Evolutionary conservation across 495 filamentous ascomycete genomes (phyloP), one percentile per base, ranked within the genome.

Genomic region (Hyaloscypha variabilis): DNA sequence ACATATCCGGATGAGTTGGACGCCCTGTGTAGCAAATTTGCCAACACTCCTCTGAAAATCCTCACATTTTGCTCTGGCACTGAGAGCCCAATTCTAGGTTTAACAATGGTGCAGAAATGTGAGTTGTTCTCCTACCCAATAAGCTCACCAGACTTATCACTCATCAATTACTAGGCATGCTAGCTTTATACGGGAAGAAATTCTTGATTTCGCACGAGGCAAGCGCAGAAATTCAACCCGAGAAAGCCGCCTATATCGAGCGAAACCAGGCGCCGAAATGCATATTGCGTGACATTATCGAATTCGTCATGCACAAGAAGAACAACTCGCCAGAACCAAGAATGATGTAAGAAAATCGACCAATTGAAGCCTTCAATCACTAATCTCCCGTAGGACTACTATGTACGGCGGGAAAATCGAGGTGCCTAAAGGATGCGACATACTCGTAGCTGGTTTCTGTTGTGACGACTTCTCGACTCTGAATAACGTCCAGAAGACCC

Each of bases 61-160:
- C 91, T 82, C 1, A 96, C 92, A 0, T 85, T 93, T 72, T 96
- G 91, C 70, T 94, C 91, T 13, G 92, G 92, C 4, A 95, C 92
- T 0, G 92, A 96, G 67, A 87, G 85, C 29, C 92, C 92, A 13
- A 75, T 96, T 8, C 77, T 94, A 3, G 89, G 88, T 0, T 70
- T 94, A 49, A 77, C 87, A 68, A 68, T 57, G 17, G 28, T 67
- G 25, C 25, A 26, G 2, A 19, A 70, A 17, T 13, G 70, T 72
- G 65, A 66, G 67, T 66, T 13, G n/a, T n/a, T n/a, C n/a, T n/a
- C n/a, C n/a, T n/a, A n/a, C n/a, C n/a, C n/a, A n/a, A n/a, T n/a
- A n/a, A n/a, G n/a, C n/a, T n/a, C n/a, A n/a, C n/a, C n/a, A n/a
- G n/a, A n/a, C n/a, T n/a, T n/a, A n/a, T n/a, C n/a, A n/a, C n/a